Percentiles rank a stretch among this genome's conserved stretches.
Evolutionary conservation across 73 alveolate genomes (phyloP).

Genomic region (Loxodes magnus): DNA sequence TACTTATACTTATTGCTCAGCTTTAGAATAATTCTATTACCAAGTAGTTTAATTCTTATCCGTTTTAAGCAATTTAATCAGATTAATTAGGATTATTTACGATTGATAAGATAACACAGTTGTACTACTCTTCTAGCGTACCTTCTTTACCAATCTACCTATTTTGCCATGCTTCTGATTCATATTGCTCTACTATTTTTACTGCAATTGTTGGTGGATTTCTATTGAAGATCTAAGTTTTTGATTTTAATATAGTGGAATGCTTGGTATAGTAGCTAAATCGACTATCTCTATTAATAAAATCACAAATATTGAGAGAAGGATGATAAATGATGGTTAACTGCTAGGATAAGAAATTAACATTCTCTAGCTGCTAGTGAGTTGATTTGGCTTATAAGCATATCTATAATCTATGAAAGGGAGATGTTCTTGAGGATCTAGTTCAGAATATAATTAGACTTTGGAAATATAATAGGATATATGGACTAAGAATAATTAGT

Average conservation of each 20-base stretch:
- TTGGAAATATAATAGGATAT: background rate
- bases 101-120: no score
- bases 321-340: conserved; percentile 24
- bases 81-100: no score
- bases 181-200: no score
- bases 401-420: conserved; percentile 34
- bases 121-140: no score
- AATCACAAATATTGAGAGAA: conserved; percentile 31
- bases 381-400: conserved; percentile 24
- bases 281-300: conserved; percentile 45
- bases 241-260: conserved; percentile 54
- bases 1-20: no score
- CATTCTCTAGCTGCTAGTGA: conserved; percentile 28
- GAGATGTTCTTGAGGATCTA: conserved; percentile 11
- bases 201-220: no score
- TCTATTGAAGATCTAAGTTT: no score
- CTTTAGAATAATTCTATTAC: no score
- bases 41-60: no score
- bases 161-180: no score
- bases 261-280: conserved; percentile 47
- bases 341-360: conserved; percentile 7
- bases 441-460: background rate
- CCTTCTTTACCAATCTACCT: no score
- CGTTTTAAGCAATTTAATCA: no score
- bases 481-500: conserved; percentile 4